Evolutionary conservation across 2,329 filamentous ascomycete genomes (phyloP).

Genomic region (Stagonosporopsis rhizophila): DNA sequence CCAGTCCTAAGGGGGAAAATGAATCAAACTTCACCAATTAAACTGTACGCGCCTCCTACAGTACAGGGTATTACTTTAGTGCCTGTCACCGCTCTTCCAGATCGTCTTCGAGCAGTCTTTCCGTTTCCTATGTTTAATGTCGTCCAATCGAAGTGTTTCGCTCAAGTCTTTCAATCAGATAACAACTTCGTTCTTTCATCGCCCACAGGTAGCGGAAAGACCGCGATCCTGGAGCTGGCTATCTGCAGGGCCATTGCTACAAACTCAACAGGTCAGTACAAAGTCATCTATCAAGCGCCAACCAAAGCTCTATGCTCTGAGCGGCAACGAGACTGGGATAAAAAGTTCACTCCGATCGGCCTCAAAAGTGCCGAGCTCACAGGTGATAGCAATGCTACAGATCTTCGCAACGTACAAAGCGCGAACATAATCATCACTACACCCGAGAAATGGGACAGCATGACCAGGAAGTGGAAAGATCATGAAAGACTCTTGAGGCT

Average conservation of each 20-base stretch:
- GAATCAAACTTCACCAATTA: neutral
- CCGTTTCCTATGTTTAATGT: slow-evolving; percentile 80
- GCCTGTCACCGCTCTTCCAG: slow-evolving; percentile 67
- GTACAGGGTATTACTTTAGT: slow-evolving; percentile 68
- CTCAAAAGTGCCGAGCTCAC: slow-evolving; percentile 79
- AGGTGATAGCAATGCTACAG: slow-evolving; percentile 74
- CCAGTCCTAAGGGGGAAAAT: neutral
- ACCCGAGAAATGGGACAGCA: slow-evolving; percentile 90
- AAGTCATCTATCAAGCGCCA: slow-evolving; percentile 84
- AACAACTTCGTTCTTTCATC: slow-evolving; percentile 82
- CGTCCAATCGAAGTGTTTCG: slow-evolving; percentile 81
- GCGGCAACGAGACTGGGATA: slow-evolving; percentile 76
- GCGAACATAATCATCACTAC: slow-evolving; percentile 87
- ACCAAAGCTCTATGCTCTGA: slow-evolving; percentile 85
- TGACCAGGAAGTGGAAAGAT: slow-evolving; percentile 86
- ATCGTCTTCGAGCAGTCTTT: slow-evolving; percentile 74
- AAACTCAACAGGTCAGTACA: slow-evolving; percentile 68
- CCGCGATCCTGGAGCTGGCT: slow-evolving; percentile 79
- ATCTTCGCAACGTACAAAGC: slow-evolving; percentile 72
- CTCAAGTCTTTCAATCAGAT: slow-evolving; percentile 68
- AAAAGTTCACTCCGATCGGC: slow-evolving; percentile 73
- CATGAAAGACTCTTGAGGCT: slow-evolving; percentile 76
- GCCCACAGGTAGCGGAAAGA: slow-evolving; percentile 87
- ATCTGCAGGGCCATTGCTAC: slow-evolving; percentile 73
- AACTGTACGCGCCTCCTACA: slow-evolving; percentile 38